Percentiles rank a stretch among this genome's conserved stretches.
Evolutionary conservation across 345 rosid species (phyloP).

Genomic region (Brassica juncea): DNA sequence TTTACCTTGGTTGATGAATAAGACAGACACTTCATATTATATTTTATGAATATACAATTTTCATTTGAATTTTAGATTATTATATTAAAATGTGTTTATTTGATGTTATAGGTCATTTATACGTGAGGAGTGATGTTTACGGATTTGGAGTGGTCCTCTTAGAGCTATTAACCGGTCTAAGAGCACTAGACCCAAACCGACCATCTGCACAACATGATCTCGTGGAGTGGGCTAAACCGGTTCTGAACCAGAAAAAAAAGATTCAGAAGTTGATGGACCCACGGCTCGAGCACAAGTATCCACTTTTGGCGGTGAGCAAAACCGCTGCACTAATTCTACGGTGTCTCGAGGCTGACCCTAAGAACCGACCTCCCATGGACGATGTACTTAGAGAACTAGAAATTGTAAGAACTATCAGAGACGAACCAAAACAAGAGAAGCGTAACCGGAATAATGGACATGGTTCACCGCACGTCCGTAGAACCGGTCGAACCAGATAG

Average conservation of each 20-base stretch:
- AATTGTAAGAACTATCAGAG: slow-evolving; percentile 41
- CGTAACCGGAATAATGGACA: slow-evolving; percentile 33
- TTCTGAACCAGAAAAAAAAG: slow-evolving; percentile 48
- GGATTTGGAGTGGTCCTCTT: slow-evolving; percentile 84
- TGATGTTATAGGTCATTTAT: slow-evolving; percentile 62
- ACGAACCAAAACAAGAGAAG: slow-evolving; percentile 38
- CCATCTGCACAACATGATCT: slow-evolving; percentile 51
- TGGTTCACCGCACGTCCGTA: slow-evolving; percentile 22
- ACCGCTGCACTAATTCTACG: slow-evolving; percentile 51
- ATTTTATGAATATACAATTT: no score
- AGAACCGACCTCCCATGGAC: slow-evolving; percentile 73
- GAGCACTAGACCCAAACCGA: slow-evolving; percentile 61
- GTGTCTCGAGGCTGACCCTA: slow-evolving; percentile 67
- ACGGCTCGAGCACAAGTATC: slow-evolving; percentile 54
- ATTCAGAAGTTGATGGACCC: slow-evolving; percentile 73
- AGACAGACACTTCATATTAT: no score
- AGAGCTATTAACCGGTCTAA: slow-evolving; percentile 70
- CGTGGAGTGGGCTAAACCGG: slow-evolving; percentile 65
- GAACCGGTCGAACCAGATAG: slow-evolving; percentile 36
- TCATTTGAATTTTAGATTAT: background rate
- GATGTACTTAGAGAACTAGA: slow-evolving; percentile 51
- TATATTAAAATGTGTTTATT: background rate
- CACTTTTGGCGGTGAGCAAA: slow-evolving; percentile 47
- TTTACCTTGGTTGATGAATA: no score
- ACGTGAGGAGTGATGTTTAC: slow-evolving; percentile 80